Evolutionary conservation across 2,329 filamentous ascomycete genomes (phyloP).

Genomic region (Pezizomycotina sp.): DNA sequence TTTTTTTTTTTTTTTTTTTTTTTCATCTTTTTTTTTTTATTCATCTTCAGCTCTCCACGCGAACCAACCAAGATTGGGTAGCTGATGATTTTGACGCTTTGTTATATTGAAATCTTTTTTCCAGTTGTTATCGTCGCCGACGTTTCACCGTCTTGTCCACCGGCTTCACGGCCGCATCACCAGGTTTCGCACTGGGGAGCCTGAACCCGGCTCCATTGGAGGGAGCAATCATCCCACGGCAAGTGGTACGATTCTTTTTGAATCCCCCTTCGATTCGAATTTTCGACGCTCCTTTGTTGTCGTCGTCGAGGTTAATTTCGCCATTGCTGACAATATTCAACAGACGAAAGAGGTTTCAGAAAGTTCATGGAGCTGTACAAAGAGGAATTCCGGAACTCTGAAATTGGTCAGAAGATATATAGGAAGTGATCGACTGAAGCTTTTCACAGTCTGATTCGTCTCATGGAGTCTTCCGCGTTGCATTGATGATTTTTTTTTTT

Average conservation of each 20-base stretch:
- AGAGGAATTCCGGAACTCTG: conserved; percentile 15
- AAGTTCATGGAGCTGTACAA: conserved; percentile 13
- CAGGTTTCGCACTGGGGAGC: conserved; percentile 10
- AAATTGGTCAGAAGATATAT: conserved; percentile 14
- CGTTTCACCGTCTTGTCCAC: conserved; percentile 15
- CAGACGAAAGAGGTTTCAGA: conserved; percentile 7
- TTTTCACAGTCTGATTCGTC: not conserved
- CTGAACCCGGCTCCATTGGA: conserved; percentile 7
- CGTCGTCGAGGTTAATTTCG: no score
- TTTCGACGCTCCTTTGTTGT: no score
- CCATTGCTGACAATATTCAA: no score
- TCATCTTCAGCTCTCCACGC: no score
- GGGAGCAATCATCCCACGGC: no score
- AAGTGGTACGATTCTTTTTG: no score
- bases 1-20: no score
- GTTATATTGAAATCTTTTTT: no score
- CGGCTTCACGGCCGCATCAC: conserved; percentile 12
- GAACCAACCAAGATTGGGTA: no score
- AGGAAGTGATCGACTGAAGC: conserved; percentile 5
- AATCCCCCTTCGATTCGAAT: no score
- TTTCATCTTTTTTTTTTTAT: no score
- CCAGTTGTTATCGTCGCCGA: conserved; percentile 15
- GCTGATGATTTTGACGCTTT: no score
- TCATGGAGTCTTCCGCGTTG: not conserved
- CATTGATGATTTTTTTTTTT: not conserved